Percentiles rank a stretch among this genome's conserved stretches.
Evolutionary conservation across 2,329 filamentous ascomycete genomes (phyloP).

Genomic region (Didymella exigua): DNA sequence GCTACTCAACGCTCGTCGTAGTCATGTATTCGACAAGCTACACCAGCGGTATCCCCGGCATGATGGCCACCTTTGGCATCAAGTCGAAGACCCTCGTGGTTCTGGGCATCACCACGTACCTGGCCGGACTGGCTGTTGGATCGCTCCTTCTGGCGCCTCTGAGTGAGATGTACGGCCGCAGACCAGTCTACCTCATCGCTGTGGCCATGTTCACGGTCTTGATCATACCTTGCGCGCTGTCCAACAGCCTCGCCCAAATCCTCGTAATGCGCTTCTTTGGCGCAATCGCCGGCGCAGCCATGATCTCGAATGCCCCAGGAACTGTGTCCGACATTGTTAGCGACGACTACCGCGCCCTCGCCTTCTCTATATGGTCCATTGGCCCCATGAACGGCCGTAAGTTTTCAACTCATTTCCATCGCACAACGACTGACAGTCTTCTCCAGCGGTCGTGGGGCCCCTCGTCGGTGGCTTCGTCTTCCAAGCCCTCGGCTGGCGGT

Average conservation of each 20-base stretch:
- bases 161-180: slow-evolving; percentile 71
- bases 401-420: too few relatives aligned
- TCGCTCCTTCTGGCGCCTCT: slow-evolving; percentile 76
- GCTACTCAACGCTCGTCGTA: slow-evolving; percentile 59
- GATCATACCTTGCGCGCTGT: slow-evolving; percentile 73
- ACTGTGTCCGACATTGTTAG: slow-evolving; percentile 82
- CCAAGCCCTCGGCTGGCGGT: slow-evolving; percentile 82
- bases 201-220: slow-evolving; percentile 69
- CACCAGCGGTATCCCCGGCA: slow-evolving; percentile 71
- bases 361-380: slow-evolving; percentile 81
- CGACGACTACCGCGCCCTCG: slow-evolving; percentile 79
- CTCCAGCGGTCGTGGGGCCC: slow-evolving; percentile 57
- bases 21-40: slow-evolving; percentile 76
- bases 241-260: slow-evolving; percentile 69
- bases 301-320: slow-evolving; percentile 83
- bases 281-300: slow-evolving; percentile 74
- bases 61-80: slow-evolving; percentile 70
- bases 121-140: slow-evolving; percentile 74
- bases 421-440: too few relatives aligned
- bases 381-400: slow-evolving; percentile 76
- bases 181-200: slow-evolving; percentile 70
- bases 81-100: slow-evolving; percentile 66
- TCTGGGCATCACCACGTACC: slow-evolving; percentile 78
- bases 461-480: slow-evolving; percentile 82
- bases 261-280: slow-evolving; percentile 77